Evolutionary conservation across 495 filamentous ascomycete species (phyloP), one percentile per base, ranked within the genome.

Genomic region (Hypoxylon cercidicola): DNA sequence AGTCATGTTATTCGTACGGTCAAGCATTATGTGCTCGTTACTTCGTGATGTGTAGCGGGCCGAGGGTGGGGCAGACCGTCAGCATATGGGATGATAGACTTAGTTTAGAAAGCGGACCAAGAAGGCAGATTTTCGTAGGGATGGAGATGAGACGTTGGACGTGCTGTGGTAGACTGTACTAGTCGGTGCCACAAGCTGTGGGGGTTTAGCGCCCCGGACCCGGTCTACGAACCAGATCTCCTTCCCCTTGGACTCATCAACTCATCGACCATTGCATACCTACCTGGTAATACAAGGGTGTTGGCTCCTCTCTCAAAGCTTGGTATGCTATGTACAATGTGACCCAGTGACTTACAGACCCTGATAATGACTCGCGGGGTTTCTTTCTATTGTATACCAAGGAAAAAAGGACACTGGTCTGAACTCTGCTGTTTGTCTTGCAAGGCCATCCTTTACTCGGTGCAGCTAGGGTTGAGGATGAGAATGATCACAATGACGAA

Each of bases 61-160:
- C 47, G 32, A 47, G 16, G 62, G 52, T 64, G 55, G 54, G 48
- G 32, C 30, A 61, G 57, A 57, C 57, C 64, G 52, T 66, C 52
- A 44, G 34, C 13, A 43, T 50, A 35, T 43, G 34, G 11, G 15
- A 46, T 1, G 45, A 55, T 28, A 28, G 25, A 28, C 25, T 28
- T 28, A 32, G 5, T 30, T 12, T 43, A 37, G n/a, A 18, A 55
- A 39, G 4, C 4, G 39, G 46, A 32, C 20, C 25, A 28, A 28
- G 25, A 28, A 28, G 25, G 20, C 46, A 39, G 52, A 61, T 52
- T 55, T 46, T 53, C 46, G 19, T 19, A 67, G 58, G 34, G 40
- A 28, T 45, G 19, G n/a, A 46, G 54, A 40, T 25, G 47, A 46
- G 39, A 37, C 16, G 28, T 16, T n/a, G n/a, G n/a, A n/a, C n/a